Evolutionary conservation across 2,329 filamentous ascomycete species (phyloP), one percentile per base, ranked within the genome.

Genomic region (Pseudocercospora fuligena): DNA sequence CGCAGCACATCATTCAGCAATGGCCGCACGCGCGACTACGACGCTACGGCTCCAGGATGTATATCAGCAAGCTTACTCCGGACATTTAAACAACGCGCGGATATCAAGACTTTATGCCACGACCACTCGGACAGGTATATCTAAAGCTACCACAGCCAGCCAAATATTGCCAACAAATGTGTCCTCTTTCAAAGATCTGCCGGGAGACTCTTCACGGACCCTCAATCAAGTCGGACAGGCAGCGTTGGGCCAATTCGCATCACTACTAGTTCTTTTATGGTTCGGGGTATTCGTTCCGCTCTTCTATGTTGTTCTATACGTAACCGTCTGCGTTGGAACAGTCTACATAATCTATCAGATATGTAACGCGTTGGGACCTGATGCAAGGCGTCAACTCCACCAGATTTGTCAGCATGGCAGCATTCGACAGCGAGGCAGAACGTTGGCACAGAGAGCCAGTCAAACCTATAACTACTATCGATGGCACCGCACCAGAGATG

Each of bases 11-110:
- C 33, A 36, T 16, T 16, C 33, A 36, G 33, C 33, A 43, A 43
- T 43, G 40, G 40, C 40, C 40, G 47, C 23, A 51, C 3, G 11
- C 2, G 47, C 47, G 47, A 4, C 47, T 14, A 51, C 47, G 3
- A 51, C 53, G 53, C 53, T 12, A 29, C 53, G n/a, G 29, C 27
- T 57, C 9, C 53, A 57, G 27, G 53, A 57, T n/a, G 9, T 21
- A 19, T 57, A 57, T 33, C 53, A 57, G 27, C 53, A 57, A 33
- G 53, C 53, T n/a, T 57, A 57, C 53, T 29, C 53, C 8, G 53
- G 5, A n/a, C 27, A 57, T 27, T 29, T 33, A 19, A 27, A 27
- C 23, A 57, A 57, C 21, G 53, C 53, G 29, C 23, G 53, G 53
- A 19, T 57, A 19, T 23, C 53, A 57, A 57, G 27, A 33, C 53